Conservation (phyloP, 2,329 filamentous ascomycete species). For the Didymella segeticola region DNA sequence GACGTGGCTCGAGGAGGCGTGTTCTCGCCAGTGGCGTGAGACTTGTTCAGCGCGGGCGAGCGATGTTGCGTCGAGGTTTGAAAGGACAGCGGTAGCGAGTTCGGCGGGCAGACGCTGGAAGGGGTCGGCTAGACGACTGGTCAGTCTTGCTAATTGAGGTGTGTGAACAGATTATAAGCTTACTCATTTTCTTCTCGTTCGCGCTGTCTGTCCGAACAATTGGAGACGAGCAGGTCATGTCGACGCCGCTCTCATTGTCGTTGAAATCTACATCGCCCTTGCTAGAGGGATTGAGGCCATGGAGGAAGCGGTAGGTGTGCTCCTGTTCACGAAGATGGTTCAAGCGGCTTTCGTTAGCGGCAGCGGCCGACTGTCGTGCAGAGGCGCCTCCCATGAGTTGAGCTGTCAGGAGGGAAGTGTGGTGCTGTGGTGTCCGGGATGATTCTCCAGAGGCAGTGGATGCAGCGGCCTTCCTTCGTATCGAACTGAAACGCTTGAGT, state of each 20-base stretch:
- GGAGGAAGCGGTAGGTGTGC: slow-evolving; percentile 42
- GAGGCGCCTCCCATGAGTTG: slow-evolving; percentile 36
- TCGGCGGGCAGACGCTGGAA: slow-evolving; percentile 64
- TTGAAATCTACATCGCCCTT: slow-evolving; percentile 40
- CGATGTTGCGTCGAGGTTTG: slow-evolving; percentile 64
- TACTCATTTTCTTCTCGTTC: slow-evolving; percentile 45
- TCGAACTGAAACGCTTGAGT: slow-evolving; percentile 41
- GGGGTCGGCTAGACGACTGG: slow-evolving; percentile 54
- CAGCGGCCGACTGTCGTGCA: slow-evolving; percentile 45
- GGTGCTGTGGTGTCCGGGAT: slow-evolving; percentile 11
- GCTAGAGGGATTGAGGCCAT: slow-evolving; percentile 28
- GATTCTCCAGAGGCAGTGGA: slow-evolving; percentile 37
- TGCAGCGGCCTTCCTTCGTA: slow-evolving; percentile 40
- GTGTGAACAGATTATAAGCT: slow-evolving; percentile 12
- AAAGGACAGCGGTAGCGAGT: slow-evolving; percentile 64
- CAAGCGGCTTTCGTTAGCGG: slow-evolving; percentile 43
- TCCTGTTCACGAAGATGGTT: slow-evolving; percentile 42
- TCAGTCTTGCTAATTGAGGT: slow-evolving; percentile 14
- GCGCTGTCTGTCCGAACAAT: slow-evolving; percentile 43
- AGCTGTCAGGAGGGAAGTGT: slow-evolving; percentile 17
- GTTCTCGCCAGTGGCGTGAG: slow-evolving; percentile 62
- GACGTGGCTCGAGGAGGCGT: slow-evolving; percentile 64
- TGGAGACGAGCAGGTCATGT: slow-evolving; percentile 46
- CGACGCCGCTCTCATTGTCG: slow-evolving; percentile 48
- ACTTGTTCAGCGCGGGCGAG: slow-evolving; percentile 63